Conservation (phyloP, 345 rosid genomes). For the Punica granatum region DNA sequence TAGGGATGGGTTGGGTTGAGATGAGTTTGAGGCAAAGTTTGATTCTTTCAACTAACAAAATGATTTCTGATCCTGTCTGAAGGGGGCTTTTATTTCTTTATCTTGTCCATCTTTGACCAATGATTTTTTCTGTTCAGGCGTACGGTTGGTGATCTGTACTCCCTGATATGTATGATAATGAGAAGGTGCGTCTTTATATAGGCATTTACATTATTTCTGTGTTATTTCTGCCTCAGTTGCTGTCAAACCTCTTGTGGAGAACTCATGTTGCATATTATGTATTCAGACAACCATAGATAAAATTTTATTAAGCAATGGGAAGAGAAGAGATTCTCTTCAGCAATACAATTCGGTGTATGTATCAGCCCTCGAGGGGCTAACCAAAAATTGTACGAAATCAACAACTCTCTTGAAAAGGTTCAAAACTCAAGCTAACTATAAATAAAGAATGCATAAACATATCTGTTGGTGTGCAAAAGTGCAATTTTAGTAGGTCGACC, state of each 20-base stretch:
- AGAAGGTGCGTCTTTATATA: no score
- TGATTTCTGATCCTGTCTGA: no score
- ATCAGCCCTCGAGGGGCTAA: neutral
- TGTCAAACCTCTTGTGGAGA: neutral
- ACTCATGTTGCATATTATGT: neutral
- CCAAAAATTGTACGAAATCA: neutral
- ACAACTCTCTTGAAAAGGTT: neutral
- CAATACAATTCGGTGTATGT: neutral
- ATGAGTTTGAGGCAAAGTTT: no score
- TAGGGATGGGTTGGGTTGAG: no score
- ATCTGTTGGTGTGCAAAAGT: neutral
- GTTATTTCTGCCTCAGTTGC: neutral
- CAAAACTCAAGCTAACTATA: neutral
- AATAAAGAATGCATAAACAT: neutral
- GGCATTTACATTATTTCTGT: neutral
- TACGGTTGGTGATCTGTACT: no score
- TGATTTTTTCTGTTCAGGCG: no score
- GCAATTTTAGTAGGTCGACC: neutral
- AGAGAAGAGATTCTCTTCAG: conserved; percentile 1
- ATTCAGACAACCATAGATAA: neutral
- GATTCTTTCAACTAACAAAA: no score
- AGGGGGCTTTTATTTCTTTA: no score
- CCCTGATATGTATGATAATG: no score
- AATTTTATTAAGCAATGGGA: neutral
- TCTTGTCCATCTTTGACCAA: no score